Percentiles rank a stretch among this genome's conserved stretches.
These are phyloP conservation scores for Leccinum longicurvipes DNA, from an alignment of 768 basidiomycete species.

Conservation along the genomic window DNA sequence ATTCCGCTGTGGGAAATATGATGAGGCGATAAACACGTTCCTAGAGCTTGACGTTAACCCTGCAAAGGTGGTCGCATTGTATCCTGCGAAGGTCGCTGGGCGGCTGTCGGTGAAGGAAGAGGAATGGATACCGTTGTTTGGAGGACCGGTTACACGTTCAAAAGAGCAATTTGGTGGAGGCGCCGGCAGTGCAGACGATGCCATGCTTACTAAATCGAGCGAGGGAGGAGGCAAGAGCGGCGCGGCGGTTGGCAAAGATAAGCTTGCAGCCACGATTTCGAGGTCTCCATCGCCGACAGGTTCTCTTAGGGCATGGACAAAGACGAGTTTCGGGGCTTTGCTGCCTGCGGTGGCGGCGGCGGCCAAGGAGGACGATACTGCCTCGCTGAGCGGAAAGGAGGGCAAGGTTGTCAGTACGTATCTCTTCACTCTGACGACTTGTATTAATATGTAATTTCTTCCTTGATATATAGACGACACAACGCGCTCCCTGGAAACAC, in stretches of 20 bases:
- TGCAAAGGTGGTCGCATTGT: conserved; percentile 88
- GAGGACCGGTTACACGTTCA: conserved; percentile 50
- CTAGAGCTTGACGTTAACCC: conserved; percentile 88
- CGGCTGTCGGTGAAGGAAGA: conserved; percentile 66
- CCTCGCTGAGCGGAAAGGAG: conserved; percentile 44
- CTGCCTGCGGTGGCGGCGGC: conserved; percentile 20
- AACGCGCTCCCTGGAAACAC: conserved; percentile 76
- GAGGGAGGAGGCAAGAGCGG: conserved; percentile 26
- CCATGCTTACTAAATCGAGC: conserved; percentile 24
- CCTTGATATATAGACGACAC: conserved; percentile 48
- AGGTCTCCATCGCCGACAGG: conserved; percentile 36
- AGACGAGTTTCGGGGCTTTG: conserved; percentile 54
- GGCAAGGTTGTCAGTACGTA: conserved; percentile 29
- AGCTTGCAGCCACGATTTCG: conserved; percentile 15
- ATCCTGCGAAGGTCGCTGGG: conserved; percentile 78
- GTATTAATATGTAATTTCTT: not conserved
- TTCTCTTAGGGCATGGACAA: conserved; percentile 50
- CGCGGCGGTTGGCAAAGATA: conserved; percentile 22
- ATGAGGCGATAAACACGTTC: conserved; percentile 82
- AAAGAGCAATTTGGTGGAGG: conserved; percentile 6
- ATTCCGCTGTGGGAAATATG: conserved; percentile 67
- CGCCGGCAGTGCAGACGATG: conserved; percentile 21
- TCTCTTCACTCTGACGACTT: conserved; percentile 23
- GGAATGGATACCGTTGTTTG: conserved; percentile 79
- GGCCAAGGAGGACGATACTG: conserved; percentile 60